A percentile compares a stretch with the other conserved stretches of the same genome.
Evolutionary conservation across 179 eudicot genomes (phyloP).

Genomic region (Carnegiea gigantea): DNA sequence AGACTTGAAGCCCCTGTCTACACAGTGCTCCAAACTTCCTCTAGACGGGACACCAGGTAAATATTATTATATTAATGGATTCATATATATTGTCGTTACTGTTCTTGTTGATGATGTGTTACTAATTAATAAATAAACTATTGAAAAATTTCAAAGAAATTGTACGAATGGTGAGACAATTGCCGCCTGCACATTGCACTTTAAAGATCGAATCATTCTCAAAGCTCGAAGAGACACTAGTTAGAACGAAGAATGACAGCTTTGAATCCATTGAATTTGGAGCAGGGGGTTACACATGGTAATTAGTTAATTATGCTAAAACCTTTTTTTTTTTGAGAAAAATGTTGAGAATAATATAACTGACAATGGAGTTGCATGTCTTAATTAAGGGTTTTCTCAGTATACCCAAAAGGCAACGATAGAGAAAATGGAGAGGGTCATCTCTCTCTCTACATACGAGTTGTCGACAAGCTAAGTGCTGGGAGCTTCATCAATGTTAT

Average conservation of each 20-base stretch:
- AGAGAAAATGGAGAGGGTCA: constrained; percentile 1
- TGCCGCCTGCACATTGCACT: constrained; percentile 1
- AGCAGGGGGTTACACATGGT: constrained; percentile 11
- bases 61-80: neutral
- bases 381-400: constrained; percentile 9
- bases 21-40: neutral
- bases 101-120: too few species aligned
- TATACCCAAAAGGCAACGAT: constrained; percentile 15
- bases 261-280: constrained; percentile 1
- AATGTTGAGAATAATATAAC: neutral
- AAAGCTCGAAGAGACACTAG: constrained; percentile 17
- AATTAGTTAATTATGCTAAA: neutral
- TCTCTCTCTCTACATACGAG: neutral
- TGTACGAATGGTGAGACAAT: neutral
- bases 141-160: neutral
- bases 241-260: neutral
- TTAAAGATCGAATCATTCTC: constrained; percentile 16
- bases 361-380: neutral
- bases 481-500: neutral
- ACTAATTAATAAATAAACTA: too few species aligned
- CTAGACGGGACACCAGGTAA: neutral
- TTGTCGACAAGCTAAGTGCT: constrained; percentile 7
- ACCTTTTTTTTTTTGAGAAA: neutral
- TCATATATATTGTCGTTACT: too few species aligned
- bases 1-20: neutral